phyloP scores from a whole-genome alignment of 441 rosid species.

The Gossypium davidsonii region DNA sequence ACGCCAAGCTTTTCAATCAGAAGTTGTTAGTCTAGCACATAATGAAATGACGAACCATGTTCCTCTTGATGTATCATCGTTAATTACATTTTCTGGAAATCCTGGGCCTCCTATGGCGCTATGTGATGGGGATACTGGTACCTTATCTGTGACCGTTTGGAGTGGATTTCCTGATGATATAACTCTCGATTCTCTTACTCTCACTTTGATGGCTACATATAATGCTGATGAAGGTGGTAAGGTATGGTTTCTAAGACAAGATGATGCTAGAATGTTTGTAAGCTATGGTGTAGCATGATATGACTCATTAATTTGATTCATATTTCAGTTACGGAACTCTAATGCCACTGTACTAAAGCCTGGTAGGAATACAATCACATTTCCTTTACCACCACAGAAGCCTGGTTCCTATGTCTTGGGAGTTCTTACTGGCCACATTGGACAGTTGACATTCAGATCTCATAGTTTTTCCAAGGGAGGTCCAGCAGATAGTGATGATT shows the following conservation, averaged over 20 bases:
- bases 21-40: slow-evolving; percentile 81
- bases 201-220: slow-evolving; percentile 80
- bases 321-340: slow-evolving; percentile 69
- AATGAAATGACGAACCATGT: slow-evolving; percentile 90
- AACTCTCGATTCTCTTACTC: slow-evolving; percentile 84
- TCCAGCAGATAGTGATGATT: slow-evolving; percentile 94
- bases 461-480: slow-evolving; percentile 96
- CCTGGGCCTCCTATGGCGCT: slow-evolving; percentile 81
- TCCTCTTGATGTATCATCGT: slow-evolving; percentile 86
- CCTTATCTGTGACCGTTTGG: slow-evolving; percentile 85
- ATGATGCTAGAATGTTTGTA: background rate
- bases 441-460: slow-evolving; percentile 87
- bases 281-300: slow-evolving; percentile 8
- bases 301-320: slow-evolving; percentile 19
- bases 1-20: slow-evolving; percentile 89
- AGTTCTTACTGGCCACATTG: slow-evolving; percentile 91
- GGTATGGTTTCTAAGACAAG: slow-evolving; percentile 40
- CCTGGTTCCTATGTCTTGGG: slow-evolving; percentile 97
- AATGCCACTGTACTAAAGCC: slow-evolving; percentile 64
- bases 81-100: slow-evolving; percentile 91
- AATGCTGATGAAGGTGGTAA: slow-evolving; percentile 86
- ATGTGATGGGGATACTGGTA: slow-evolving; percentile 97
- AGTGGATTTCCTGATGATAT: slow-evolving; percentile 98
- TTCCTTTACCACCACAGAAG: slow-evolving; percentile 80
- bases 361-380: slow-evolving; percentile 62